These are phyloP conservation scores for Aspergillus puulaauensis DNA, from an alignment of 2,329 filamentous ascomycete genomes.

Conservation along the genomic window DNA sequence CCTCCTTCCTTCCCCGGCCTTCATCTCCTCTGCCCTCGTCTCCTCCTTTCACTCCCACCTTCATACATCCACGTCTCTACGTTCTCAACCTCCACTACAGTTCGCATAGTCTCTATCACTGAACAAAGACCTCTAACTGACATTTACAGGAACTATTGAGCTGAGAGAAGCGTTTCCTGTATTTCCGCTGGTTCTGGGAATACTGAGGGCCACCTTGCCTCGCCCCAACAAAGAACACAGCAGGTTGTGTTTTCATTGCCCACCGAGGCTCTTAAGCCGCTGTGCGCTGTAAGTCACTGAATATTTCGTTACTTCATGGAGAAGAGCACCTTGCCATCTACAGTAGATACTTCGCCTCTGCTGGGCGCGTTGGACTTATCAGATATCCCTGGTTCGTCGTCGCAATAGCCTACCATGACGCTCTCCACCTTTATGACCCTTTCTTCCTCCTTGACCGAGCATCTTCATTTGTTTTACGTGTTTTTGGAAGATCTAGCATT, in stretches of 20 bases:
- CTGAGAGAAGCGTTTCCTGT: not conserved
- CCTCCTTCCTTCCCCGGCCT: not conserved
- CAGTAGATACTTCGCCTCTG: not conserved
- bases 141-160: not conserved
- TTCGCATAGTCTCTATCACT: not conserved
- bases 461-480: not conserved
- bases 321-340: not conserved
- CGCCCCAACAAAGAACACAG: constrained; percentile 1
- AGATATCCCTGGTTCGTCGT: not conserved
- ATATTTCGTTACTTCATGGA: not conserved
- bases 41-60: not conserved
- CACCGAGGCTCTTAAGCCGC: not conserved
- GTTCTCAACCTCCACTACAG: not conserved
- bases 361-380: not conserved
- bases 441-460: not conserved
- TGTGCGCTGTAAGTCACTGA: not conserved
- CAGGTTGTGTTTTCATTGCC: not conserved
- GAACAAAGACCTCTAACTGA: not conserved
- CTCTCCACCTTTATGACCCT: not conserved
- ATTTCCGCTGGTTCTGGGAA: not conserved
- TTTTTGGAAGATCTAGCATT: not conserved
- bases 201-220: not conserved
- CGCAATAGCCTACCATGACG: not conserved
- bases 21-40: not conserved
- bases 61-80: not conserved